phyloP scores from a whole-genome alignment of 352 stramenopile species.

The Globisporangium nodosum region DNA sequence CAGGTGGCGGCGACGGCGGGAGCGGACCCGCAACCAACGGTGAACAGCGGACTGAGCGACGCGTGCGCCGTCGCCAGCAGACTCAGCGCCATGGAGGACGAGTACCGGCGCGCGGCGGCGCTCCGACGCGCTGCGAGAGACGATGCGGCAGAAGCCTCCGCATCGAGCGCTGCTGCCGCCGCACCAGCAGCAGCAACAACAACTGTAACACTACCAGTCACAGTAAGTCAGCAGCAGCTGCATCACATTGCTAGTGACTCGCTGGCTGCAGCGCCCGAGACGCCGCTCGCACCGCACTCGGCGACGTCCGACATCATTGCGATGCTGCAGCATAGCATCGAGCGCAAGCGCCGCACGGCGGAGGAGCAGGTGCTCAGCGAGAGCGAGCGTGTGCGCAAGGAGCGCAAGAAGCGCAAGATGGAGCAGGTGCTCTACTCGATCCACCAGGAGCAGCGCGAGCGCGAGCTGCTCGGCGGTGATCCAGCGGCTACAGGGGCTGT shows the following conservation, averaged over 20 bases:
- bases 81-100: slow-evolving; percentile 38
- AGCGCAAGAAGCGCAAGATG: slow-evolving; percentile 60
- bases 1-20: neutral
- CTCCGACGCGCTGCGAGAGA: slow-evolving; percentile 6
- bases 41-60: slow-evolving; percentile 1
- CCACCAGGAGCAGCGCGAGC: slow-evolving; percentile 40
- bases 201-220: too few relatives aligned
- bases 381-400: slow-evolving; percentile 45
- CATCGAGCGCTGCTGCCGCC: neutral
- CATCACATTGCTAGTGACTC: neutral
- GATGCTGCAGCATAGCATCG: slow-evolving; percentile 51
- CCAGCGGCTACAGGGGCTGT: neutral
- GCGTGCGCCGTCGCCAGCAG: slow-evolving; percentile 21
- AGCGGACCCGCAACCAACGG: neutral
- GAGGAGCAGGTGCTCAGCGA: slow-evolving; percentile 48
- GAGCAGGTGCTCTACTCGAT: slow-evolving; percentile 46
- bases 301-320: slow-evolving; percentile 35
- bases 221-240: neutral
- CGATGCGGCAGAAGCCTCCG: neutral
- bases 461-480: slow-evolving; percentile 13
- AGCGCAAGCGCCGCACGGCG: slow-evolving; percentile 37
- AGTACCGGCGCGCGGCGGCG: slow-evolving; percentile 24
- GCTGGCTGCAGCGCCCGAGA: neutral
- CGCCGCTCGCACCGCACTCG: neutral
- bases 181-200: neutral